A percentile compares a stretch with the other conserved stretches of the same genome.
These are phyloP conservation scores for Candida glaebosa DNA, from an alignment of 805 yeast genomes.

Conservation along the genomic window DNA sequence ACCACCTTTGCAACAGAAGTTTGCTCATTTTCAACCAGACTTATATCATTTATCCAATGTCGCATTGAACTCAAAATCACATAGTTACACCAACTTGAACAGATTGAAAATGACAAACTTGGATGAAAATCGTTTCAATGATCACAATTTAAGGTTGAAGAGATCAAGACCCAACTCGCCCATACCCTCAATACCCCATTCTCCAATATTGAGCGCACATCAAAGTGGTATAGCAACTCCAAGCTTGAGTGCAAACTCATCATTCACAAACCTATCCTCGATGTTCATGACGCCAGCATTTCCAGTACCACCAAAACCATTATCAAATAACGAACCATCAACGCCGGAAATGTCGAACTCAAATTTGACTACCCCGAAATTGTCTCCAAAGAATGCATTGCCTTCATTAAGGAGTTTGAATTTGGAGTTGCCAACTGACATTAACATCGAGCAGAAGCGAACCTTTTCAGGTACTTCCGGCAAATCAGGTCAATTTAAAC, in stretches of 20 bases:
- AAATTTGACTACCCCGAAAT: conserved; percentile 21
- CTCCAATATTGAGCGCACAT: conserved; percentile 41
- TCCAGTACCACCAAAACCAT: conserved; percentile 10
- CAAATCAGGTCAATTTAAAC: conserved; percentile 17
- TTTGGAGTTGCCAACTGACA: conserved; percentile 45
- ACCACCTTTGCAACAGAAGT: conserved; percentile 9
- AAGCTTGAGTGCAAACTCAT: conserved; percentile 37
- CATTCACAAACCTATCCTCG: conserved; percentile 35
- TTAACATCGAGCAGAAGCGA: conserved; percentile 1
- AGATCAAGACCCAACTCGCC: conserved; percentile 53
- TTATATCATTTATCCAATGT: conserved; percentile 24
- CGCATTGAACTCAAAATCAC: conserved; percentile 13
- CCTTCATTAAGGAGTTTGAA: conserved; percentile 52
- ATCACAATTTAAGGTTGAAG: conserved; percentile 42
- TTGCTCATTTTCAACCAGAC: conserved; percentile 11
- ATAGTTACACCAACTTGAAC: conserved; percentile 14
- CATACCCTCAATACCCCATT: conserved; percentile 37
- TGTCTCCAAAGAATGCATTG: conserved; percentile 24
- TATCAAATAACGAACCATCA: conserved; percentile 9
- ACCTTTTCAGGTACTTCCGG: conserved; percentile 17
- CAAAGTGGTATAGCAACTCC: conserved; percentile 33
- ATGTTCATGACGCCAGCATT: conserved; percentile 31
- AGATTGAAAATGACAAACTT: conserved; percentile 18
- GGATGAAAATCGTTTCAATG: conserved; percentile 47
- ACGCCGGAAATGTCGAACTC: conserved; percentile 11